phyloP scores from a whole-genome alignment of 371 early-diverging fungal genomes.

The Mucor circinelloides region DNA sequence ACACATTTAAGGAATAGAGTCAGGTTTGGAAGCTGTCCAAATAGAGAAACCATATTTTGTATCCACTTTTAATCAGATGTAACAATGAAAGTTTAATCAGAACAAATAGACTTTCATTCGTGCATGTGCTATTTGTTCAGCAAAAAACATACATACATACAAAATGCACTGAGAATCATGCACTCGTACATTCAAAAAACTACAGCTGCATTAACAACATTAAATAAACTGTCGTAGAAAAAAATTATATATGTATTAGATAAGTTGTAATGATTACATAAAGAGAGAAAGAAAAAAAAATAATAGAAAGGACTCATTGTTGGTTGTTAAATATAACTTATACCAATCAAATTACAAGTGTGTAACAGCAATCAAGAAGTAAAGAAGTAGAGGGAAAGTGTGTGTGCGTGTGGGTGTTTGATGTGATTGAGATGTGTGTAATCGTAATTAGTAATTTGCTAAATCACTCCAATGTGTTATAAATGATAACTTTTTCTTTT shows the following conservation, averaged over 20 bases:
- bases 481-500: conserved; percentile 7
- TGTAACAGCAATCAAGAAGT: not conserved
- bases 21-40: too few relatives aligned
- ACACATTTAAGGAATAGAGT: too few relatives aligned
- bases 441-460: not conserved
- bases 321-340: not conserved
- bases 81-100: too few relatives aligned
- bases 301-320: not conserved
- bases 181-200: too few relatives aligned
- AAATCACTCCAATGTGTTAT: not conserved
- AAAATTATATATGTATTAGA: not conserved
- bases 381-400: not conserved
- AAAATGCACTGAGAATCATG: too few relatives aligned
- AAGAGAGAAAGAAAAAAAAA: not conserved
- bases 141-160: too few relatives aligned
- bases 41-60: too few relatives aligned
- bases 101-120: too few relatives aligned
- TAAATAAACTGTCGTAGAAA: too few relatives aligned
- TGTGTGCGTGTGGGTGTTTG: not conserved
- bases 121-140: too few relatives aligned
- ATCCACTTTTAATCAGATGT: too few relatives aligned
- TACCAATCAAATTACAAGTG: not conserved
- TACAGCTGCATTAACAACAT: too few relatives aligned
- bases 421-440: not conserved
- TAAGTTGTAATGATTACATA: conserved; percentile 1